Conservation (phyloP, 768 basidiomycete genomes). For the Mycena latifolia region DNA sequence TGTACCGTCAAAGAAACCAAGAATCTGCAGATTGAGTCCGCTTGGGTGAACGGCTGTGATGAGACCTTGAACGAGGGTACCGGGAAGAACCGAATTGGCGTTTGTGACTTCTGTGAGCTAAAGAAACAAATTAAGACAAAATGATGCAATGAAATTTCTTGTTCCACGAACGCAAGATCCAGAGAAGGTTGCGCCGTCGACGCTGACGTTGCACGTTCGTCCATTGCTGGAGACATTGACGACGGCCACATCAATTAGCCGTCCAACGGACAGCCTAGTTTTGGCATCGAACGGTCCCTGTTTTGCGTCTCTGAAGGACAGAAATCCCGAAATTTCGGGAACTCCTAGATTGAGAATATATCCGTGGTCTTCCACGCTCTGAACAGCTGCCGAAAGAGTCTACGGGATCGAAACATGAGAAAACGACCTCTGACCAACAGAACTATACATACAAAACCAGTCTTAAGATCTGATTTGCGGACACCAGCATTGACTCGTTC, state of each 20-base stretch:
- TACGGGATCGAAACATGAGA: slow-evolving; percentile 45
- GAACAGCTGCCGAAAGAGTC: slow-evolving; percentile 82
- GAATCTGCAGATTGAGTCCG: slow-evolving; percentile 89
- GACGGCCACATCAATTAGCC: slow-evolving; percentile 76
- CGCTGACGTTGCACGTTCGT: slow-evolving; percentile 79
- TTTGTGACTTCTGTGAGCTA: slow-evolving; percentile 84
- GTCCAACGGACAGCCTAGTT: slow-evolving; percentile 68
- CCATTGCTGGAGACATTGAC: slow-evolving; percentile 79
- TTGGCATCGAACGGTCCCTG: slow-evolving; percentile 47
- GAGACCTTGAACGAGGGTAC: slow-evolving; percentile 83
- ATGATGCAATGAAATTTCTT: background rate
- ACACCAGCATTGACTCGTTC: slow-evolving; percentile 88
- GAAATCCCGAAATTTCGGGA: slow-evolving; percentile 83
- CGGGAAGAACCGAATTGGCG: slow-evolving; percentile 88
- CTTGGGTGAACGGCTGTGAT: slow-evolving; percentile 80
- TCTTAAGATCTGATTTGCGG: slow-evolving; percentile 78
- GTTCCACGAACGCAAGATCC: slow-evolving; percentile 64
- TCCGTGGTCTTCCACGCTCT: slow-evolving; percentile 94
- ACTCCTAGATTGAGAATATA: slow-evolving; percentile 91
- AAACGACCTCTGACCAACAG: slow-evolving; percentile 1
- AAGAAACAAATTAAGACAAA: slow-evolving; percentile 2
- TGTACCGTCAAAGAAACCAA: slow-evolving; percentile 94
- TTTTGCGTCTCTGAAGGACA: slow-evolving; percentile 80
- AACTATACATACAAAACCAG: slow-evolving; percentile 75
- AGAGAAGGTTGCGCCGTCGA: slow-evolving; percentile 62